Base-by-base conservation (phyloP, 805 yeast genomes). In the Hanseniaspora opuntiae region DNA sequence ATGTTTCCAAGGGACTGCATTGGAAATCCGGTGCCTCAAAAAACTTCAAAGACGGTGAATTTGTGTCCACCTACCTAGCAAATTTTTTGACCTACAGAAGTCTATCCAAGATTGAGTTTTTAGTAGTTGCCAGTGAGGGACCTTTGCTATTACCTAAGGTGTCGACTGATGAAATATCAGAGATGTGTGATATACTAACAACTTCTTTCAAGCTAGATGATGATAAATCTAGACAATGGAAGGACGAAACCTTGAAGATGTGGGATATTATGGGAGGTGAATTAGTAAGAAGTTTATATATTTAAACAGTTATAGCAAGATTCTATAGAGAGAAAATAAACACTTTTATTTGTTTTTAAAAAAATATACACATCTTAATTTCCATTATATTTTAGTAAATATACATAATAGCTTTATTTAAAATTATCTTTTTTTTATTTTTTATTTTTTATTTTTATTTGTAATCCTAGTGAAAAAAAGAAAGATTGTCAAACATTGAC, bases 61-160 rank as follows among this genome's bases (percentile, higher is more conserved):
- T 75, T 52, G 65, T 81, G 28, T 76, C 84, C 0, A 85, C 84
- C 0, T 71, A 77, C 24, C 59, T 74, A 9, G 85, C 79, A 2
- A n/a, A 68, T 76, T 0, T 56, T 70, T 4, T 61, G 64, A 19
- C 70, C 72, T 55, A 62, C 56, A 19, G 63, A 14, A 3, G 16
- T 8, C 7, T 12, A 9, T 9, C 25, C 6, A 49, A 49, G 17
- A 12, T 49, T 1, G 39, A 30, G 10, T 62, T 35, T 9, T 58
- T 55, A 37, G 63, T 51, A 56, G 65, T 76, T 45, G 78, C 79
- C 56, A 73, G 83, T 41, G 85, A 80, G 63, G 86, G 86, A 5
- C 80, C 77, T 20, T 68, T 74, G 2, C 83, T 82, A 2, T 78
- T 69, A 62, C 84, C 80, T 57, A 79, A 75, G 58, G 63, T 78